Conservation (phyloP, 2,329 filamentous ascomycete species). For the Teratosphaeria destructans region DNA sequence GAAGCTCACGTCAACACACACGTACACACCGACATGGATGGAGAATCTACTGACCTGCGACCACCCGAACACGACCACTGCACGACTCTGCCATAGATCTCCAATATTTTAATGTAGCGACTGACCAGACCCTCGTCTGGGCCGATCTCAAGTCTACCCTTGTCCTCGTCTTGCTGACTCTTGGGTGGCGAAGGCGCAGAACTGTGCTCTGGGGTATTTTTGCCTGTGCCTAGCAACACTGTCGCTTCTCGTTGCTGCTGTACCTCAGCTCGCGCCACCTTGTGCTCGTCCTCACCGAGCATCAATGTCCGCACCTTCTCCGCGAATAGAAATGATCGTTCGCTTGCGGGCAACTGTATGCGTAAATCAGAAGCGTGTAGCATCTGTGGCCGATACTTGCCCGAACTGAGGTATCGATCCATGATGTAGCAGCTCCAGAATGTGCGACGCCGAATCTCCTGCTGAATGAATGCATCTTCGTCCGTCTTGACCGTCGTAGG, state of each 20-base stretch:
- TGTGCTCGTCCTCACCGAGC: conserved; percentile 34
- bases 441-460: conserved; percentile 56
- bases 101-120: conserved; percentile 43
- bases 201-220: conserved; percentile 11
- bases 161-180: conserved; percentile 27
- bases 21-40: neutral
- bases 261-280: conserved; percentile 29
- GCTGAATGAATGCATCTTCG: conserved; percentile 42
- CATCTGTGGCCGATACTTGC: conserved; percentile 50
- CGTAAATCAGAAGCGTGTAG: conserved; percentile 50
- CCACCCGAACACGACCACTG: conserved; percentile 49
- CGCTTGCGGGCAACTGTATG: conserved; percentile 58
- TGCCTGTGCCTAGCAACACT: conserved; percentile 17
- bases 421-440: conserved; percentile 68
- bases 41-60: conserved; percentile 33
- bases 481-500: conserved; percentile 14
- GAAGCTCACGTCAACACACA: neutral
- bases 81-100: conserved; percentile 47
- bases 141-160: conserved; percentile 43
- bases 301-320: conserved; percentile 46
- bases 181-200: conserved; percentile 9
- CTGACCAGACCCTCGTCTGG: conserved; percentile 37
- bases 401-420: conserved; percentile 58
- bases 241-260: conserved; percentile 39
- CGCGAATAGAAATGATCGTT: conserved; percentile 53